Evolutionary conservation across 441 rosid genomes (phyloP).

Genomic region (Metrosideros polymorpha): DNA sequence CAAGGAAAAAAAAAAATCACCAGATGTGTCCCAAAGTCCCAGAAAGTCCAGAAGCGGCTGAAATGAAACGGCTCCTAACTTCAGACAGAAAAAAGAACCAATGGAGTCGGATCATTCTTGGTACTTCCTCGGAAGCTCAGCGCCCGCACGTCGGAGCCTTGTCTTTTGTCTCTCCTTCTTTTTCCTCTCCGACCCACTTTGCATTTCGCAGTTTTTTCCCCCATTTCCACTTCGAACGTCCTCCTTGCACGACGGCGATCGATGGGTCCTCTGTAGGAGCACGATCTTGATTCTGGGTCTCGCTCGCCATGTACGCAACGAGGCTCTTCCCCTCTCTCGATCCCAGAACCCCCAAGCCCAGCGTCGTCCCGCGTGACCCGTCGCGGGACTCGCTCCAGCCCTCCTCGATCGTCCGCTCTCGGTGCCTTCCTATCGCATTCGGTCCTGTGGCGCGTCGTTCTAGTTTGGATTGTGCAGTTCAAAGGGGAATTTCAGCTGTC

Average conservation of each 20-base stretch:
- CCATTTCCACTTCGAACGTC: neutral
- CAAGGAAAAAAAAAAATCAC: neutral
- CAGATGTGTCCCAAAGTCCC: neutral
- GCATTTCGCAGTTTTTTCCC: neutral
- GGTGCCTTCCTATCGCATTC: slow-evolving; percentile 7
- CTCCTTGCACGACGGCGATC: neutral
- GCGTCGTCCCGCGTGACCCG: slow-evolving; percentile 6
- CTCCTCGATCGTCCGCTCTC: slow-evolving; percentile 2
- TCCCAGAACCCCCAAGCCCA: slow-evolving; percentile 2
- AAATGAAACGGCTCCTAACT: neutral
- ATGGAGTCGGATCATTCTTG: neutral
- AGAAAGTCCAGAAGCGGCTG: neutral
- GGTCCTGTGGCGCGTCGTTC: slow-evolving; percentile 5
- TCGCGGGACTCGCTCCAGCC: neutral
- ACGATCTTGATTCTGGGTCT: neutral
- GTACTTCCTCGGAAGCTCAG: neutral
- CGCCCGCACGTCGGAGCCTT: neutral
- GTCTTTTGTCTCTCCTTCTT: neutral
- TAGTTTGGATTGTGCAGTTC: slow-evolving; percentile 2
- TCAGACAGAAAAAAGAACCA: neutral
- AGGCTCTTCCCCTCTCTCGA: slow-evolving; percentile 23
- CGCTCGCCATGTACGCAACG: neutral
- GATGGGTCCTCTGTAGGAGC: neutral
- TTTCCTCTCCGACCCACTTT: neutral
- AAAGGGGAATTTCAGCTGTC: slow-evolving; percentile 19